A percentile compares a stretch with the other conserved stretches of the same genome.
These are phyloP conservation scores for Zygosaccharomyces bisporus DNA, from an alignment of 805 yeast genomes.

Conservation along the genomic window DNA sequence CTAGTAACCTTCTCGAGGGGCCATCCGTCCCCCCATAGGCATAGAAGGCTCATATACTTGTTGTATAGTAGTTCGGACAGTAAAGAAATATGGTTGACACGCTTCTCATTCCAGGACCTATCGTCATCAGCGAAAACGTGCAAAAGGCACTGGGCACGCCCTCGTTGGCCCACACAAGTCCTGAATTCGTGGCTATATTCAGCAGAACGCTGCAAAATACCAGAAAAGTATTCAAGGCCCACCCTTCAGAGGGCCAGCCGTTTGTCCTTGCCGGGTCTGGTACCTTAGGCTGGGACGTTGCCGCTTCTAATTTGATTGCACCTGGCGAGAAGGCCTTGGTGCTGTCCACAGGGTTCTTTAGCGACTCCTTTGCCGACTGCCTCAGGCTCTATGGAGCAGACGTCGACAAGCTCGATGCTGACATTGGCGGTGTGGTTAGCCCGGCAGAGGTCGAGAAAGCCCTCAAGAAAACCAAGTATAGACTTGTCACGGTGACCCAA, in stretches of 20 bases:
- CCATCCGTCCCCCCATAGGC: too few relatives aligned
- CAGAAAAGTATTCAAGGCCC: constrained; percentile 70
- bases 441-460: constrained; percentile 51
- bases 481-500: constrained; percentile 81
- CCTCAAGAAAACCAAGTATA: constrained; percentile 51
- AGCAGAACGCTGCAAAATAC: constrained; percentile 62
- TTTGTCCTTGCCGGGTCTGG: constrained; percentile 87
- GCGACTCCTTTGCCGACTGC: constrained; percentile 77
- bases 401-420: constrained; percentile 69
- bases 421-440: constrained; percentile 68
- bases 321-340: constrained; percentile 72
- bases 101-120: constrained; percentile 79
- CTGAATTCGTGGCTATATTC: constrained; percentile 74
- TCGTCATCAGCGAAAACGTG: constrained; percentile 77
- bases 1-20: too few relatives aligned
- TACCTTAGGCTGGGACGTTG: constrained; percentile 92
- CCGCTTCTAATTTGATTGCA: constrained; percentile 67
- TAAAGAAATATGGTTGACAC: constrained; percentile 22
- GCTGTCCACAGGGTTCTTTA: constrained; percentile 85
- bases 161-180: constrained; percentile 85
- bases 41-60: too few relatives aligned
- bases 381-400: constrained; percentile 68
- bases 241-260: constrained; percentile 59
- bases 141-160: constrained; percentile 77
- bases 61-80: too few relatives aligned